Evolutionary conservation across 1,284 basidiomycete species (phyloP).

Genomic region (Amylostereum areolatum): DNA sequence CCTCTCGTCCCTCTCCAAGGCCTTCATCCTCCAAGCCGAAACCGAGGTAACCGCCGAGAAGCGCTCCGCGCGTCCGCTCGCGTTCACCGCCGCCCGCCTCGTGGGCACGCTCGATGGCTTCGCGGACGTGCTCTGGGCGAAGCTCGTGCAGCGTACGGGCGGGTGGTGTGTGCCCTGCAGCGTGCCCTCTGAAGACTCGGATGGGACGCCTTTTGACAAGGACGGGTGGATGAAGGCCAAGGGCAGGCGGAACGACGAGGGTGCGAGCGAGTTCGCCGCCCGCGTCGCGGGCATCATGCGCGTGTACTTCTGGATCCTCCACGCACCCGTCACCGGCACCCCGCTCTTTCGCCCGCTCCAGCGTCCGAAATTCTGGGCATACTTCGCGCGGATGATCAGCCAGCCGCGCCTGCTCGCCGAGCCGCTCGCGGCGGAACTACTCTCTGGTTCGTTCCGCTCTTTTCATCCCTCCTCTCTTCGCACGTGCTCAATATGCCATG

Average conservation of each 20-base stretch:
- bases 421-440: slow-evolving; percentile 51
- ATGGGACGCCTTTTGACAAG: slow-evolving; percentile 43
- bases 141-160: slow-evolving; percentile 76
- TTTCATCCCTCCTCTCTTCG: slow-evolving; percentile 17
- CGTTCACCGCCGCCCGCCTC: slow-evolving; percentile 68
- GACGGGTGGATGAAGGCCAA: slow-evolving; percentile 59
- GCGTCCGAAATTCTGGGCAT: slow-evolving; percentile 61
- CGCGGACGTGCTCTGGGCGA: slow-evolving; percentile 75
- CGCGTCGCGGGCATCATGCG: slow-evolving; percentile 83
- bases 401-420: slow-evolving; percentile 45
- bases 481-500: slow-evolving; percentile 20
- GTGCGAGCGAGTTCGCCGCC: slow-evolving; percentile 58
- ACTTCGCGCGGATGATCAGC: slow-evolving; percentile 55
- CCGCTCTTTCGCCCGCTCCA: slow-evolving; percentile 51
- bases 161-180: slow-evolving; percentile 61
- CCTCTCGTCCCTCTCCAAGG: slow-evolving; percentile 84
- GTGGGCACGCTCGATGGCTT: slow-evolving; percentile 57
- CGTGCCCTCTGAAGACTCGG: slow-evolving; percentile 43
- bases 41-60: slow-evolving; percentile 90
- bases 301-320: slow-evolving; percentile 82
- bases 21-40: slow-evolving; percentile 89
- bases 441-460: slow-evolving; percentile 54
- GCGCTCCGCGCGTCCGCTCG: slow-evolving; percentile 80
- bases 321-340: slow-evolving; percentile 26
- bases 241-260: slow-evolving; percentile 61